These are phyloP conservation scores for Mesostigma viride DNA, from an alignment of 139 green algal species.

Conservation along the genomic window DNA sequence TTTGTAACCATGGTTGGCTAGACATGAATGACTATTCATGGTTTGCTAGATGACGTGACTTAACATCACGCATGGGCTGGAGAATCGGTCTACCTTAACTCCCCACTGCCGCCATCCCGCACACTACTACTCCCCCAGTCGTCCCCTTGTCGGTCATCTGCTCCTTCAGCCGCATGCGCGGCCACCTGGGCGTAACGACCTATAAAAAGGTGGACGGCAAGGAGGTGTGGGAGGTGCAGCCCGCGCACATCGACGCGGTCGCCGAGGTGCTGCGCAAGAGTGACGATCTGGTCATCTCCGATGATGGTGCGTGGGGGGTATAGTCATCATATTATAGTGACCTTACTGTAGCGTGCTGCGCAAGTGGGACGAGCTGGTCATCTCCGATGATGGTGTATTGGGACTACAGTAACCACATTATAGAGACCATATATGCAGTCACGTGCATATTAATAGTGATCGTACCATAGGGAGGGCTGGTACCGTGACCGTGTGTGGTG, in stretches of 20 bases:
- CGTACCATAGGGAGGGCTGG: too few species aligned
- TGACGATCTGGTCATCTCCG: background rate
- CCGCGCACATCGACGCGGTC: background rate
- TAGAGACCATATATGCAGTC: too few species aligned
- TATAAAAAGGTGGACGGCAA: constrained; percentile 24
- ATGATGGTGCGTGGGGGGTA: constrained; percentile 32
- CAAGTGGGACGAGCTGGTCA: constrained; percentile 3
- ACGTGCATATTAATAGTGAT: too few species aligned
- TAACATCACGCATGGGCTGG: too few species aligned
- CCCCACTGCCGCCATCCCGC: background rate
- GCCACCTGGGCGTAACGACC: constrained; percentile 35
- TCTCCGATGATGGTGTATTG: constrained; percentile 28
- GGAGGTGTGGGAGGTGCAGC: background rate
- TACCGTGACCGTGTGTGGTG: too few species aligned
- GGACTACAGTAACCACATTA: too few species aligned
- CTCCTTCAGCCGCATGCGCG: constrained; percentile 70
- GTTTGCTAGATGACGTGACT: too few species aligned
- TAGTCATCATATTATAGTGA: too few species aligned
- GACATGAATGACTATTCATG: too few species aligned
- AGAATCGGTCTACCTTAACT: background rate
- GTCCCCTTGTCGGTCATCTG: constrained; percentile 26
- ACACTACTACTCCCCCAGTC: background rate
- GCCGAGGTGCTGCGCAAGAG: constrained; percentile 15
- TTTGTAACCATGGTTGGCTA: too few species aligned
- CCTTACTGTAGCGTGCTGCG: too few species aligned